These are phyloP conservation scores for Prunus dulcis DNA, from an alignment of 306 rosid genomes.

Conservation along the genomic window DNA sequence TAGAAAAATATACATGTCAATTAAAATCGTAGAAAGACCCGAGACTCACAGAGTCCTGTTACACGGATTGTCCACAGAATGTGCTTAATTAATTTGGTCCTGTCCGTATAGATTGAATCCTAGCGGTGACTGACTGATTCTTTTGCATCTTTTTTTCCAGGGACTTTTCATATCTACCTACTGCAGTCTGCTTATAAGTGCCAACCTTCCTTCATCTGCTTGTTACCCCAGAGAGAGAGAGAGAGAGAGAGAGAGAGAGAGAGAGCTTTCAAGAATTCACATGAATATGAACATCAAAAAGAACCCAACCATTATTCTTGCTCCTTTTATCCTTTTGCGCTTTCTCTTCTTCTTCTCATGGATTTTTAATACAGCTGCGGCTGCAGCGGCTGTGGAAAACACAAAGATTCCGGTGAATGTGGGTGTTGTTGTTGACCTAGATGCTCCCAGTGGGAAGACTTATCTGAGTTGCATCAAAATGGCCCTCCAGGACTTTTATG, in stretches of 20 bases:
- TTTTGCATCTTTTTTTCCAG: neutral
- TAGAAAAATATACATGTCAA: too few species aligned
- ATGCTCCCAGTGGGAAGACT: conserved; percentile 1
- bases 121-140: neutral
- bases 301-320: neutral
- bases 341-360: neutral
- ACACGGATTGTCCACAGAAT: too few species aligned
- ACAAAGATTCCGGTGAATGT: conserved; percentile 25
- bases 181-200: neutral
- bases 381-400: neutral
- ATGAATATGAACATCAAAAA: neutral
- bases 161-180: neutral
- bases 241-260: too few species aligned
- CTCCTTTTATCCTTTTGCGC: neutral
- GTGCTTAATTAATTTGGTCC: neutral
- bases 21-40: neutral
- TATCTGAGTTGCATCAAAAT: conserved; percentile 23
- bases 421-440: conserved; percentile 37
- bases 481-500: conserved; percentile 36
- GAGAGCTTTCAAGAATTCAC: too few species aligned
- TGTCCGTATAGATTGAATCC: neutral
- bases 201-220: too few species aligned
- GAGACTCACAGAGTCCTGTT: neutral
- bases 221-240: too few species aligned
- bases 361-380: neutral